Evolutionary conservation across 495 filamentous ascomycete species (phyloP), one percentile per base, ranked within the genome.

Genomic region (Wilcoxina mikolae): DNA sequence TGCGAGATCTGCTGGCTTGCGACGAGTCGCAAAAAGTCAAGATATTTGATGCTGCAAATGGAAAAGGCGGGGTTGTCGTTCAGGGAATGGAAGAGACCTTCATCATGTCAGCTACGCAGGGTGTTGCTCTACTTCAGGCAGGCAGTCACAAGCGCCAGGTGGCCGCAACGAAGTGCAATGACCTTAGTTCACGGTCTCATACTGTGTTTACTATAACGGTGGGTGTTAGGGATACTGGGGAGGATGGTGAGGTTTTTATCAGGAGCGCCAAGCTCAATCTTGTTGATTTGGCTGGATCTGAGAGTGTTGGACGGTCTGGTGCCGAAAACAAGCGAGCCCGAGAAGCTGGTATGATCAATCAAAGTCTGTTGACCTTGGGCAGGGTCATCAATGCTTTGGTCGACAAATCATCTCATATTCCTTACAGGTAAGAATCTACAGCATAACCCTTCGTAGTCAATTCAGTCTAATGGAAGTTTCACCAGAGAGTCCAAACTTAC

Each of bases 331-430:
- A 98, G 71, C 82, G 93, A 28, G 91, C 91, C 0, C 79, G 89
- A 4, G 91, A 98, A 66, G 91, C 91, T 20, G 91, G 91, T 10
- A 72, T 98, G 55, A 98, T 98, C 70, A 98, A 98, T 73, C 95
- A 95, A 74, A 94, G 86, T 67, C 70, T 98, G 58, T 78, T 98
- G 50, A 98, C 91, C 5, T 75, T 98, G 3, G 91, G 91, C 3
- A 79, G 91, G 52, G 91, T 99, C 31, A 99, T 99, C 71, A 99
- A 99, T 64, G 93, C 93, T 0, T 71, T 99, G 17, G 93, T 96
- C 27, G 91, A 99, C 63, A 84, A 81, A 60, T 80, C 84, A 64
- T 73, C 80, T 0, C 91, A 96, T 67, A 95, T 99, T 55, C 91
- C 91, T 0, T 98, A 98, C 69, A 69, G 71, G 72, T 72, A 57